phyloP scores from a whole-genome alignment of 2,329 filamentous ascomycete species.

The Ophiostoma himal-ulmi region DNA sequence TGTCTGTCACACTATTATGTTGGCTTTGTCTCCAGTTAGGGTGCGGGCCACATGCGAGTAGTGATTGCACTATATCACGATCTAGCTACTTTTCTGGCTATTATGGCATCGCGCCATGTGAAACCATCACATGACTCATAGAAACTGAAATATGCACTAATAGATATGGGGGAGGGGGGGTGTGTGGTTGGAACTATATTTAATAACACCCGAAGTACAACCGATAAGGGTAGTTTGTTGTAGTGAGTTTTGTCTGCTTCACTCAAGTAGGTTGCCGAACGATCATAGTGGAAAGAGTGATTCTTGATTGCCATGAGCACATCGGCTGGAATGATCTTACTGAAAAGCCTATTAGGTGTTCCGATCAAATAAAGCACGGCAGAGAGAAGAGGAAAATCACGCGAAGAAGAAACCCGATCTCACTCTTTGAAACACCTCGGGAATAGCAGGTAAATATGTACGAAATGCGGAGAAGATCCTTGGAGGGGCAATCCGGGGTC shows the following conservation, averaged over 20 bases:
- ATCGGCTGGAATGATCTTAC: not conserved
- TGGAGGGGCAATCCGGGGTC: constrained; percentile 8
- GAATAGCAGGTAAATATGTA: not conserved
- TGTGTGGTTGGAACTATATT: not conserved
- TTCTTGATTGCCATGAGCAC: not conserved
- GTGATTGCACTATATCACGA: not conserved
- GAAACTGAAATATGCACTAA: not conserved
- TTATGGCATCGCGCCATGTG: not conserved
- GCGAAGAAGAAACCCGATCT: not conserved
- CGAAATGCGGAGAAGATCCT: not conserved
- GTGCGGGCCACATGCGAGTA: not conserved
- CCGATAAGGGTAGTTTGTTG: not conserved
- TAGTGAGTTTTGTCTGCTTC: not conserved
- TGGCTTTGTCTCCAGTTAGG: not conserved
- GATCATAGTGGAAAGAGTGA: not conserved
- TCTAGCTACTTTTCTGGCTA: constrained; percentile 3
- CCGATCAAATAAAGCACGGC: not conserved
- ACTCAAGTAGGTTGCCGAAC: not conserved
- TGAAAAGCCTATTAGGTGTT: too few species aligned
- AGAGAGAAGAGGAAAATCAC: not conserved
- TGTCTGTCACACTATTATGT: not conserved
- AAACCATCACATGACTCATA: constrained; percentile 11
- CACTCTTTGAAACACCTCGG: not conserved
- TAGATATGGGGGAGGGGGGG: not conserved
- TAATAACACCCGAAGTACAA: not conserved